phyloP scores from a whole-genome alignment of 73 alveolate species.

The Uronychia setigera region DNA sequence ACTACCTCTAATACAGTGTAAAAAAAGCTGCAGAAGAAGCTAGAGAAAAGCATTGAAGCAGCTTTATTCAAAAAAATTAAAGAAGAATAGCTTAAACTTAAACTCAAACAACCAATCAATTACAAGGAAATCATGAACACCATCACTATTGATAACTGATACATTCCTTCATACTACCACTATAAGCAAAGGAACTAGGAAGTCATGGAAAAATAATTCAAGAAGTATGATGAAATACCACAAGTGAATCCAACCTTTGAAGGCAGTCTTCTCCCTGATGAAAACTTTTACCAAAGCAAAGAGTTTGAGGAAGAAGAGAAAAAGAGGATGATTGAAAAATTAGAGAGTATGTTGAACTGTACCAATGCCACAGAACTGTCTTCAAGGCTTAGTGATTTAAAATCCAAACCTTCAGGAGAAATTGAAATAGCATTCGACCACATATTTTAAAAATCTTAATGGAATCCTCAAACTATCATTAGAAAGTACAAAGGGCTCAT shows the following conservation, averaged over 20 bases:
- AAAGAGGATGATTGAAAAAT: neutral
- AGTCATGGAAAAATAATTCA: neutral
- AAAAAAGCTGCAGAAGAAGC: constrained; percentile 1
- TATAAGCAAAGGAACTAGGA: neutral
- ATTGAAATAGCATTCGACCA: neutral
- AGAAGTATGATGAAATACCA: neutral
- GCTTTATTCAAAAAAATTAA: neutral
- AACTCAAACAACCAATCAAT: neutral
- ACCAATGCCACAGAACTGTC: neutral
- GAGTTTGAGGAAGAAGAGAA: neutral
- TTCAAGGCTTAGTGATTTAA: neutral
- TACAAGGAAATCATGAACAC: neutral
- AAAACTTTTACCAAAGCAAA: neutral
- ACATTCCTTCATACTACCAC: neutral
- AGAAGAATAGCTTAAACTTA: neutral
- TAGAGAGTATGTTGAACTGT: neutral
- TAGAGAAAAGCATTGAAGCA: neutral
- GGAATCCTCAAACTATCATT: neutral
- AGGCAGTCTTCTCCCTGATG: constrained; percentile 2
- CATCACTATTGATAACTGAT: neutral
- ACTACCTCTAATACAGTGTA: neutral
- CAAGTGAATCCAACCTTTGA: neutral
- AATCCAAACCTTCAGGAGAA: neutral
- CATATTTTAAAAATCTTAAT: too few relatives aligned
- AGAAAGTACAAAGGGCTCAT: neutral